A percentile compares a stretch with the other conserved stretches of the same genome.
Evolutionary conservation across 1,139 yeast genomes (phyloP).

Genomic region (Suhomyces kunorum): DNA sequence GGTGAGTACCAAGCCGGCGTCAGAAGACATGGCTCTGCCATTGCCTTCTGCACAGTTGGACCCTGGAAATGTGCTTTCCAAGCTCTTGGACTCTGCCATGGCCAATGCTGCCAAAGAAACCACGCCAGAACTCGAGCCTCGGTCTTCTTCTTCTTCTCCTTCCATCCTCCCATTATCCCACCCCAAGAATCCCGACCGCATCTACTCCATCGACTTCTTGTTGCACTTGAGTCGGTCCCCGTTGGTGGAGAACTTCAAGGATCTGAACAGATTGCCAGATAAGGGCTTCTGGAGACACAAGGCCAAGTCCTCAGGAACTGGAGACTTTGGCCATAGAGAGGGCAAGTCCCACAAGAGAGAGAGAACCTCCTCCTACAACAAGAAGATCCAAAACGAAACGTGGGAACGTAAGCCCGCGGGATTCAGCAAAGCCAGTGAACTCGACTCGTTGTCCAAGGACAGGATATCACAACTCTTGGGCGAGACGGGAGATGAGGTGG

Average conservation of each 20-base stretch:
- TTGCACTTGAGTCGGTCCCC: slow-evolving; percentile 39
- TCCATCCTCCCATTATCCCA: slow-evolving; percentile 4
- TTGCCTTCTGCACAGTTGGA: slow-evolving; percentile 19
- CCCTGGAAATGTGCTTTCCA: slow-evolving; percentile 44
- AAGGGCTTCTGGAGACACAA: slow-evolving; percentile 43
- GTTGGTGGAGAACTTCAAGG: slow-evolving; percentile 29
- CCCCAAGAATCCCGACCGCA: slow-evolving; percentile 17
- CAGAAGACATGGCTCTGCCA: slow-evolving; percentile 10
- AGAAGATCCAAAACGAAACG: slow-evolving; percentile 24
- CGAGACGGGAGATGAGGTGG: slow-evolving; percentile 45
- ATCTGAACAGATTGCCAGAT: slow-evolving; percentile 38
- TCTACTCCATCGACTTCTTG: slow-evolving; percentile 44
- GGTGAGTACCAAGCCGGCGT: slow-evolving; percentile 11
- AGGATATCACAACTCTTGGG: slow-evolving; percentile 37
- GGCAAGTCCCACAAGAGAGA: slow-evolving; percentile 17
- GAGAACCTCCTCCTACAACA: slow-evolving; percentile 15
- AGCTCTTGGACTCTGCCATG: slow-evolving; percentile 36
- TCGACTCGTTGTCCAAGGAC: slow-evolving; percentile 32
- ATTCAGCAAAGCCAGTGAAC: slow-evolving; percentile 25
- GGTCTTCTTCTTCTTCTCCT: slow-evolving; percentile 22
- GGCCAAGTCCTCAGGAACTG: slow-evolving; percentile 7
- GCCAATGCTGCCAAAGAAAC: slow-evolving; percentile 53
- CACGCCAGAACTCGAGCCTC: slow-evolving; percentile 40
- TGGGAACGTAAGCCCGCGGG: slow-evolving; percentile 37
- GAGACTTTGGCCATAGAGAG: slow-evolving; percentile 10